Conservation (phyloP, 768 basidiomycete genomes). For the Thelephora ganbajun region DNA sequence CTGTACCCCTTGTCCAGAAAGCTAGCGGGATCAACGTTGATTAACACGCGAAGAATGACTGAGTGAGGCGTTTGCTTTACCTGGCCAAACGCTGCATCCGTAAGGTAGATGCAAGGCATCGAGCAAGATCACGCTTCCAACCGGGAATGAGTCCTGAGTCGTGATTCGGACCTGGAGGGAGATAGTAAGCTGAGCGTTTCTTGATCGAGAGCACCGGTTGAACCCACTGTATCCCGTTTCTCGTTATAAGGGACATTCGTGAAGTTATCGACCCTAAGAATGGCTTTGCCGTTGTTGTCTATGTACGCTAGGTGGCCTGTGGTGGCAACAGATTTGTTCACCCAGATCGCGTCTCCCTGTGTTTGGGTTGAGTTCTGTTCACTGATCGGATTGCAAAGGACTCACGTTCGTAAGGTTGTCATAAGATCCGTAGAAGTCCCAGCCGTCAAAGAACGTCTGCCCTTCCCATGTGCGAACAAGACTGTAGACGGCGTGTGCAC, state of each 20-base stretch:
- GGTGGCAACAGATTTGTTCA: conserved; percentile 21
- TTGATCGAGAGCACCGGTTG: neutral
- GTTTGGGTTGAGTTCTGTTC: too few relatives aligned
- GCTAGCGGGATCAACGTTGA: neutral
- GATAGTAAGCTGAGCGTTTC: neutral
- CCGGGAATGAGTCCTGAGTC: conserved; percentile 25
- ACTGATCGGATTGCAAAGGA: neutral
- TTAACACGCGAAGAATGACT: conserved; percentile 11
- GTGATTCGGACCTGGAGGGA: conserved; percentile 29
- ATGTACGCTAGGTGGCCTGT: conserved; percentile 41
- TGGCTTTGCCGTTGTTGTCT: conserved; percentile 44
- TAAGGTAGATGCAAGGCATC: conserved; percentile 37
- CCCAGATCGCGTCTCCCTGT: too few relatives aligned
- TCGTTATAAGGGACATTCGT: conserved; percentile 35
- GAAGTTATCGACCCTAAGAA: conserved; percentile 64
- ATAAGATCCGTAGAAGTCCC: conserved; percentile 28
- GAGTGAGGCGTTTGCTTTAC: conserved; percentile 11
- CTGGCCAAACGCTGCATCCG: conserved; percentile 41
- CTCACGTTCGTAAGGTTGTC: conserved; percentile 26
- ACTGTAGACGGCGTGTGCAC: conserved; percentile 13
- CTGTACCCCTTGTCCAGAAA: neutral
- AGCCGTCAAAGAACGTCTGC: conserved; percentile 27
- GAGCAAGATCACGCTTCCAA: conserved; percentile 33
- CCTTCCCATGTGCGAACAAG: conserved; percentile 26
- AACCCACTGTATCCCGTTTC: conserved; percentile 45